Conservation (phyloP, 176 grass and related monocot species). For the Oropetium thomaeum region DNA sequence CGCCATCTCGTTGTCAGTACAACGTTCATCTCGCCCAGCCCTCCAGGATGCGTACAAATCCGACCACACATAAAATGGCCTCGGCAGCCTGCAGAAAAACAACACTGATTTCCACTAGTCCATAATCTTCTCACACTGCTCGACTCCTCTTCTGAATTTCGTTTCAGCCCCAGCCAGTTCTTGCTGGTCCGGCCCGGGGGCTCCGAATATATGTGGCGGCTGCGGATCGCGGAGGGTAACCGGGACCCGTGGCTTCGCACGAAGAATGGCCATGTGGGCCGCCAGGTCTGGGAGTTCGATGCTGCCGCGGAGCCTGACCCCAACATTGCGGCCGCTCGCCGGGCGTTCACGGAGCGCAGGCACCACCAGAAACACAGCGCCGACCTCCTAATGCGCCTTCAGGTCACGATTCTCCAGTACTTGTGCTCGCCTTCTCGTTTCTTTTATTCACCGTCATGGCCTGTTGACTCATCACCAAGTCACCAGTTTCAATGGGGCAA, state of each 20-base stretch:
- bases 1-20: too few species aligned
- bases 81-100: too few species aligned
- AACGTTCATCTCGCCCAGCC: too few species aligned
- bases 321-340: constrained; percentile 44
- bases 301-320: constrained; percentile 23
- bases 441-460: neutral
- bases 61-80: too few species aligned
- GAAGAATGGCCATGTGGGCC: constrained; percentile 42
- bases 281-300: constrained; percentile 62
- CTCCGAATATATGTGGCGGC: constrained; percentile 45
- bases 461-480: too few species aligned
- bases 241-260: constrained; percentile 50
- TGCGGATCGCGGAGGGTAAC: constrained; percentile 37
- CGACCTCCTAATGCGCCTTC: constrained; percentile 76
- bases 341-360: constrained; percentile 5
- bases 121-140: too few species aligned
- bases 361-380: constrained; percentile 48
- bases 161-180: too few species aligned
- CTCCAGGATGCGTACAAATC: too few species aligned
- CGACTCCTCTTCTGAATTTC: too few species aligned
- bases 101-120: too few species aligned
- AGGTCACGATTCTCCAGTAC: constrained; percentile 28
- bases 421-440: neutral
- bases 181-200: too few species aligned
- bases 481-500: too few species aligned